Base-by-base conservation (phyloP, 208 protist species). In the Tritrichomonas foetus region DNA sequence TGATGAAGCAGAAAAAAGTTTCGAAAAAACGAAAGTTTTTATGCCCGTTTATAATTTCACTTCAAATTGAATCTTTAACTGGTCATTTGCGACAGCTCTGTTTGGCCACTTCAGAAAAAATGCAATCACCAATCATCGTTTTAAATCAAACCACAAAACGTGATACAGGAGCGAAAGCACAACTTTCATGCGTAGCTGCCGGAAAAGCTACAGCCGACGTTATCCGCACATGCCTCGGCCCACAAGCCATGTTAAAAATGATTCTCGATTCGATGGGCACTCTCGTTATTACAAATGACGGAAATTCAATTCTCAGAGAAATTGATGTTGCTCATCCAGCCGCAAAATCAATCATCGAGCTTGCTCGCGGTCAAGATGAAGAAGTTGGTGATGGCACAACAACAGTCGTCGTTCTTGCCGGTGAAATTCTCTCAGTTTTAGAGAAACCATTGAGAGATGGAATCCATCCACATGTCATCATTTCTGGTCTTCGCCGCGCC, bases 221-320 rank as follows among this genome's bases (percentile, higher is more conserved):
- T 93, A 99, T 99, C 95, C 97, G 99, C 95, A 99, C 98, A 92
- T 99, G 98, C 41, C 96, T 99, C 14, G 99, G 99, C 36, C 99
- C 99, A 72, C 98, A 98, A 78, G 97, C 98, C 53, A 99, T 99
- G 99, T 97, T 99, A 39, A 99, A 99, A 97, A 99, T 99, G 99
- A 98, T 99, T 93, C 96, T 99, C 47, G 98, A 99, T 95, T 98
- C 98, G 61, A 99, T 99, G 98, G 99, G 99, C 50, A 98, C 98
- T 69, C 99, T 99, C 72, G 98, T 99, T 41, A 97, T 99, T 50
- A 99, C 99, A 66, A 99, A 99, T 95, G 99, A 99, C 95, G 99
- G 99, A 74, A 99, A 99, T 96, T 98, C 98, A 75, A 99, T 99
- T 95, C 96, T 99, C 39, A 97, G 98, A 92, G 99, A 99, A 96